A percentile compares a stretch with the other conserved stretches of the same genome.
Conservation (phyloP, 306 rosid species). For the Casuarina cunninghamiana region DNA sequence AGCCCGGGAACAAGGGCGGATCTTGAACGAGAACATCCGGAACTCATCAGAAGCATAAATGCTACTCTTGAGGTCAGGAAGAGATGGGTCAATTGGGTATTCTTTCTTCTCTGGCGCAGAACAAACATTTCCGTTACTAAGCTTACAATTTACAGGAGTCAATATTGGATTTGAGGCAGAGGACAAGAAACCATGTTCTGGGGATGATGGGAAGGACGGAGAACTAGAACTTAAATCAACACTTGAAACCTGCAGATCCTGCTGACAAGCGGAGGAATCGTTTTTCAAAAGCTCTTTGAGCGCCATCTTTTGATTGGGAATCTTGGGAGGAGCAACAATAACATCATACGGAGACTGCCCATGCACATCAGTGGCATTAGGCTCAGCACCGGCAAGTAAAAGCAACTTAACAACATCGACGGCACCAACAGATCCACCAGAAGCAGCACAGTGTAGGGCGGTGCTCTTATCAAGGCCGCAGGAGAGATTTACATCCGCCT, state of each 20-base stretch:
- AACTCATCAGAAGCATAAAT: constrained; percentile 88
- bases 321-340: constrained; percentile 60
- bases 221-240: constrained; percentile 23
- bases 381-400: constrained; percentile 68
- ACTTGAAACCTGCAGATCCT: constrained; percentile 46
- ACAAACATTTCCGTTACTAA: constrained; percentile 37
- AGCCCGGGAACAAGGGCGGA: constrained; percentile 90
- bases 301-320: constrained; percentile 33
- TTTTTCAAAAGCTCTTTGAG: constrained; percentile 60
- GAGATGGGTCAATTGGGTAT: constrained; percentile 84
- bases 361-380: constrained; percentile 46
- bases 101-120: constrained; percentile 69
- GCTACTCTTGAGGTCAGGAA: constrained; percentile 92
- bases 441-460: constrained; percentile 93
- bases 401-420: constrained; percentile 64
- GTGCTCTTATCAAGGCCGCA: constrained; percentile 66
- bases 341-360: constrained; percentile 70
- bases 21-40: constrained; percentile 89
- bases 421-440: constrained; percentile 69
- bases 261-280: constrained; percentile 23
- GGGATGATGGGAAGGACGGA: constrained; percentile 43
- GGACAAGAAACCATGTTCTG: constrained; percentile 50
- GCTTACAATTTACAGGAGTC: constrained; percentile 51
- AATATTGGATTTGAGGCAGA: constrained; percentile 51
- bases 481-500: constrained; percentile 60